phyloP scores from a whole-genome alignment of 768 basidiomycete species.

The Leccinellum rugosiceps region DNA sequence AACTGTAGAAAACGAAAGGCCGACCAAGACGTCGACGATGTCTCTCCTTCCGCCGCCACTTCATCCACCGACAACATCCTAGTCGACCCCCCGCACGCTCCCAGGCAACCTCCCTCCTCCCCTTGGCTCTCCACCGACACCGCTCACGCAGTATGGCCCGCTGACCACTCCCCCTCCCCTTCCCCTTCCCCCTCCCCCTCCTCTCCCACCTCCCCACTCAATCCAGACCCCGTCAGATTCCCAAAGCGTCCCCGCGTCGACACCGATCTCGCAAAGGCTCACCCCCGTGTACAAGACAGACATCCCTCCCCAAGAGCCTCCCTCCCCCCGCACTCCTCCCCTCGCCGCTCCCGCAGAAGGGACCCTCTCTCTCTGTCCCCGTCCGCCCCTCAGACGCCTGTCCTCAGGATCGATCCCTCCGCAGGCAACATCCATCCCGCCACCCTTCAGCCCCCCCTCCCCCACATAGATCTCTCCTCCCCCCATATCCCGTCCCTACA shows the following conservation, averaged over 20 bases:
- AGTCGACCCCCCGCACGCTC: slow-evolving; percentile 35
- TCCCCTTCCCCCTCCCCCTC: slow-evolving; percentile 33
- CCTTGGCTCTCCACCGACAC: slow-evolving; percentile 32
- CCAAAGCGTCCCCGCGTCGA: slow-evolving; percentile 33
- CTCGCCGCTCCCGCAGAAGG: slow-evolving; percentile 30
- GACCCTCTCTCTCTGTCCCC: slow-evolving; percentile 31
- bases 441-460: slow-evolving; percentile 26
- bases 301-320: slow-evolving; percentile 14
- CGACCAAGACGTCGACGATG: slow-evolving; percentile 42
- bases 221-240: slow-evolving; percentile 26
- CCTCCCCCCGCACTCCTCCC: slow-evolving; percentile 22
- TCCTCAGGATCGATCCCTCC: slow-evolving; percentile 27
- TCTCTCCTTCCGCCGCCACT: slow-evolving; percentile 31
- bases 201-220: slow-evolving; percentile 40
- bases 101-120: slow-evolving; percentile 39
- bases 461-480: slow-evolving; percentile 39
- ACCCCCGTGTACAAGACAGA: slow-evolving; percentile 11
- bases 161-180: slow-evolving; percentile 34
- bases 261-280: slow-evolving; percentile 16
- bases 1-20: slow-evolving; percentile 70
- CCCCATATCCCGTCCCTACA: slow-evolving; percentile 64
- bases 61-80: slow-evolving; percentile 32
- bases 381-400: slow-evolving; percentile 17
- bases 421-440: slow-evolving; percentile 26
- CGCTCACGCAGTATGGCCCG: slow-evolving; percentile 36